phyloP scores from a whole-genome alignment of 2,329 filamentous ascomycete species.

The Tolypocladium guangdongense region DNA sequence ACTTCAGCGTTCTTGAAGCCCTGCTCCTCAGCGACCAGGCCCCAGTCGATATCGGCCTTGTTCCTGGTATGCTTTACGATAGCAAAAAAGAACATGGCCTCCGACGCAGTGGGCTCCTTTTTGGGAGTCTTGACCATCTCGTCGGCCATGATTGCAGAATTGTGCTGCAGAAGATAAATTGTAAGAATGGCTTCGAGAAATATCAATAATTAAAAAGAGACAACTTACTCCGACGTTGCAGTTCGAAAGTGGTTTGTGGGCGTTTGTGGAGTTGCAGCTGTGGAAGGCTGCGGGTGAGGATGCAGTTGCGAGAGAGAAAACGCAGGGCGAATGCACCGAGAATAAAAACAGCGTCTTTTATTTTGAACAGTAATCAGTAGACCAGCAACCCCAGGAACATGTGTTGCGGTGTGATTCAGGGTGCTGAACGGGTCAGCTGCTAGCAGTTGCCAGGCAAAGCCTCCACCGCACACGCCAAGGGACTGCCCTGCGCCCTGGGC shows the following conservation, averaged over 20 bases:
- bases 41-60: slow-evolving; percentile 38
- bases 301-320: background rate
- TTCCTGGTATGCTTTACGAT: slow-evolving; percentile 32
- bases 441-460: background rate
- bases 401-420: background rate
- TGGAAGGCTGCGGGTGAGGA: background rate
- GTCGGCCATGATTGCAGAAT: slow-evolving; percentile 17
- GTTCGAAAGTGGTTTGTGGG: background rate
- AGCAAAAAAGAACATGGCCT: slow-evolving; percentile 33
- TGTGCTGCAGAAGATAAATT: background rate
- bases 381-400: background rate
- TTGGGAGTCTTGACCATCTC: slow-evolving; percentile 7
- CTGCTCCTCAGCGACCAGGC: slow-evolving; percentile 27
- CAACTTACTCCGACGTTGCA: background rate
- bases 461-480: background rate
- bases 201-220: background rate
- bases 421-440: background rate
- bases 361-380: background rate
- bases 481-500: background rate
- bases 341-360: background rate
- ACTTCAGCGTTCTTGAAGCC: slow-evolving; percentile 34
- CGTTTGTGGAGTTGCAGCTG: background rate
- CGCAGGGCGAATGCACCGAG: background rate
- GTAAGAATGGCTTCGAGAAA: background rate
- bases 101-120: slow-evolving; percentile 26